phyloP scores from a whole-genome alignment of 768 basidiomycete genomes.

The Lactifluus piperatus region DNA sequence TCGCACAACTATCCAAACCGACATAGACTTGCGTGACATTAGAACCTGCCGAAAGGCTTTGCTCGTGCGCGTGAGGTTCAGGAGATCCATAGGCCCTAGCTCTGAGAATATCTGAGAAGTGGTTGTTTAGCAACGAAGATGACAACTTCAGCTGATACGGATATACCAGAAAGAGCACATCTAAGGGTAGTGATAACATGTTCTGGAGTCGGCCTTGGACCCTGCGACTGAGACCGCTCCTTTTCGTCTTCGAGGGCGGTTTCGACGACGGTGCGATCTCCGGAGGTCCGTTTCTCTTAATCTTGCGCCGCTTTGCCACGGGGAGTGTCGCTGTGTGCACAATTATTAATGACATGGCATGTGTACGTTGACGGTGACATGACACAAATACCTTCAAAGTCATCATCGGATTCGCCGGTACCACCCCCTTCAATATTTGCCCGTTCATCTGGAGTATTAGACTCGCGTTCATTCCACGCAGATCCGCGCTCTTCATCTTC shows the following conservation, averaged over 20 bases:
- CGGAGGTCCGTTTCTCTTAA: not conserved
- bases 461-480: not conserved
- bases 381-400: conserved; percentile 2
- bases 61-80: conserved; percentile 17
- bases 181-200: conserved; percentile 13
- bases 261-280: not conserved
- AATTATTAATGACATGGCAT: not conserved
- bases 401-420: not conserved
- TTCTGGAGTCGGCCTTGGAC: conserved; percentile 16
- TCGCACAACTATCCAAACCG: conserved; percentile 12
- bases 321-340: not conserved
- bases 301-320: conserved; percentile 6
- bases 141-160: not conserved
- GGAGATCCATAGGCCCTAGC: conserved; percentile 14
- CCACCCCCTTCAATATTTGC: not conserved
- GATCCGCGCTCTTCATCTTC: not conserved
- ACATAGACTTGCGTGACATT: conserved; percentile 18
- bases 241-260: not conserved
- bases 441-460: not conserved
- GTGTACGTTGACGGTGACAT: not conserved
- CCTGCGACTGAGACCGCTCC: not conserved
- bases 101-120: conserved; percentile 2
- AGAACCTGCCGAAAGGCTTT: conserved; percentile 13
- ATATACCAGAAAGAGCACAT: conserved; percentile 16
- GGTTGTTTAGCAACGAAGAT: not conserved